These are phyloP conservation scores for Penicillium mononematosum DNA, from an alignment of 495 filamentous ascomycete genomes.

Conservation along the genomic window DNA sequence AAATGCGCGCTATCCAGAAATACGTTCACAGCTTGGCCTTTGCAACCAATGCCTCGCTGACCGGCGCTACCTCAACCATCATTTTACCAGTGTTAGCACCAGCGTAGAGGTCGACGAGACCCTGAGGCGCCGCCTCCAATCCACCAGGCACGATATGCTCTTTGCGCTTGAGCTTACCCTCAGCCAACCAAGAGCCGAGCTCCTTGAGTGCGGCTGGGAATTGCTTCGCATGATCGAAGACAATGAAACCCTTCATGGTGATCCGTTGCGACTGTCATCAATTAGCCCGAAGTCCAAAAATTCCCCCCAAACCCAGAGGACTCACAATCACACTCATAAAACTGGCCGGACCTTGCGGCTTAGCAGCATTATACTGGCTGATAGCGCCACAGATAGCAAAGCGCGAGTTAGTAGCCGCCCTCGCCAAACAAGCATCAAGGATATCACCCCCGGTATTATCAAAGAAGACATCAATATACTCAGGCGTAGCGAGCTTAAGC, in stretches of 20 bases:
- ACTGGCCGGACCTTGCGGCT: constrained; percentile 46
- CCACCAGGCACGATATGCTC: constrained; percentile 55
- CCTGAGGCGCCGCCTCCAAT: constrained; percentile 49
- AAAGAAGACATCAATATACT: constrained; percentile 58
- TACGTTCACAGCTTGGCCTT: constrained; percentile 34
- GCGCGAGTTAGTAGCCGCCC: constrained; percentile 46
- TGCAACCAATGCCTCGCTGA: constrained; percentile 29
- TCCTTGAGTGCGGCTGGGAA: constrained; percentile 46
- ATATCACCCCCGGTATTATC: constrained; percentile 58
- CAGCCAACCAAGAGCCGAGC: constrained; percentile 47
- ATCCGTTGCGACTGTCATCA: constrained; percentile 44
- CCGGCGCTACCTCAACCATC: constrained; percentile 48
- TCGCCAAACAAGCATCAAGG: constrained; percentile 50
- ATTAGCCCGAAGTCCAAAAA: constrained; percentile 20
- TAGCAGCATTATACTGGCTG: constrained; percentile 51
- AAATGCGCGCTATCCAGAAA: background rate
- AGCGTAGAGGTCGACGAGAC: constrained; percentile 48
- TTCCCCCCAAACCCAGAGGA: constrained; percentile 1
- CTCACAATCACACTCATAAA: constrained; percentile 53
- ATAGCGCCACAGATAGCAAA: constrained; percentile 58
- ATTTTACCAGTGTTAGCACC: constrained; percentile 55
- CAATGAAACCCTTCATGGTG: constrained; percentile 57
- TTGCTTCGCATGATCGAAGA: constrained; percentile 51
- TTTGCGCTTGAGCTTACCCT: constrained; percentile 57
- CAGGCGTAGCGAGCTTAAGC: constrained; percentile 46